Evolutionary conservation across 2,329 filamentous ascomycete species (phyloP).

Genomic region (Cladobotryum protrusum): DNA sequence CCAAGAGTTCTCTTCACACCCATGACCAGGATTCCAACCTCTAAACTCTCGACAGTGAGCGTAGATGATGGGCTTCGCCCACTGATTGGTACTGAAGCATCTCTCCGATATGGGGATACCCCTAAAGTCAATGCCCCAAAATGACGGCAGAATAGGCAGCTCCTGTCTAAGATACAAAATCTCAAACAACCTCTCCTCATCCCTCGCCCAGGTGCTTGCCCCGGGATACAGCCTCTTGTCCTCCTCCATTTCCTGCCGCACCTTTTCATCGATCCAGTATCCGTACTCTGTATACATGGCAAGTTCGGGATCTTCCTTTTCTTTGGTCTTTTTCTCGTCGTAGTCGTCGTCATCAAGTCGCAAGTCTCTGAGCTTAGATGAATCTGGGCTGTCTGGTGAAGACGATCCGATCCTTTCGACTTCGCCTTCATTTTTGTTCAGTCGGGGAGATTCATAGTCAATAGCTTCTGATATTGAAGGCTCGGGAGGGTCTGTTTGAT

Average conservation of each 20-base stretch:
- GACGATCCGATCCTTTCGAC: neutral
- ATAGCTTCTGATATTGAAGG: neutral
- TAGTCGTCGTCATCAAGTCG: neutral
- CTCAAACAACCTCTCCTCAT: constrained; percentile 41
- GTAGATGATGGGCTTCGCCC: constrained; percentile 32
- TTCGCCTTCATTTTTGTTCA: neutral
- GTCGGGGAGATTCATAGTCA: neutral
- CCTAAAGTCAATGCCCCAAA: constrained; percentile 36
- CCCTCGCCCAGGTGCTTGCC: constrained; percentile 43
- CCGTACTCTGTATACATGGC: neutral
- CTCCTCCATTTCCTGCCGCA: constrained; percentile 34
- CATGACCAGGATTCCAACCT: constrained; percentile 19
- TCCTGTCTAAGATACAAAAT: constrained; percentile 36
- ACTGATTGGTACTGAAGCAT: constrained; percentile 28
- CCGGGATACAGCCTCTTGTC: constrained; percentile 37
- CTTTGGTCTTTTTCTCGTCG: neutral
- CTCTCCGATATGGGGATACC: constrained; percentile 33
- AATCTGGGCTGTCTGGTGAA: neutral
- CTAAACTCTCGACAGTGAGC: constrained; percentile 31
- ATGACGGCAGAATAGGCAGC: constrained; percentile 33
- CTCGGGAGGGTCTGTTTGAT: neutral
- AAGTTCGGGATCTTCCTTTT: neutral
- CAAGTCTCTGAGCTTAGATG: neutral
- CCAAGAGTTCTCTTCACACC: no score
- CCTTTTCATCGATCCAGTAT: neutral